Base-by-base conservation (phyloP, 2,329 filamentous ascomycete genomes). In the Hirsutella thompsonii region DNA sequence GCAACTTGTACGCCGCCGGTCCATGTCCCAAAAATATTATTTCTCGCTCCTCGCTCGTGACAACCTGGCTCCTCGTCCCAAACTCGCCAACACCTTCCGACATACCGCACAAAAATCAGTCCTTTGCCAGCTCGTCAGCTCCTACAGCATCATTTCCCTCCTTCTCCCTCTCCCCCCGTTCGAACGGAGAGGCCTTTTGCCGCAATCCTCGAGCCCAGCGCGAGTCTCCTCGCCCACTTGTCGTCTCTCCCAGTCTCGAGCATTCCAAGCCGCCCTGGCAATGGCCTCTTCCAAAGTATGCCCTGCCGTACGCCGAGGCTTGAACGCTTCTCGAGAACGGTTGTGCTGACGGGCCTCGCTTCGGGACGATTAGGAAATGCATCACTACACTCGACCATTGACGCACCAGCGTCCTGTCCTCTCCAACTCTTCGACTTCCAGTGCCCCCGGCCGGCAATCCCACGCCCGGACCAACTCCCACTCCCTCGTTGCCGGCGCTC, bases 391-490 rank as follows among this genome's bases (percentile, higher is more conserved):
- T 55, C 76, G 81, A 62, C 80, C 81, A 63, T 70, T 83, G 58
- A 70, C 70, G 59, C 76, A 76, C 55, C 67, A 76, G 57, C 74
- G 76, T 49, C 69, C 72, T 43, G 73, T 76, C 39, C 66, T 77
- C 53, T 69, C 77, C 54, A 70, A 70, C 54, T 69, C 69, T 53
- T 69, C 70, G 35, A 55, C 73, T 49, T 77, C 80, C 47, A 73
- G 69, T 52, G 70, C 82, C 39, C 68, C 65, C 40, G 60, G 58
- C 50, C 80, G 79, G 50, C 72, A 78, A 56, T 66, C 74, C 49
- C 77, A 83, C 64, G 75, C 78, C 47, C 81, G 88, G 56, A 79
- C 78, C 52, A 85, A 88, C 67, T 85, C 85, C 38, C 83, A 92
- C 62, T 90, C 86, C 44, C 70, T 88, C 52, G 82, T 89, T 42